A percentile compares a stretch with the other conserved stretches of the same genome.
These are phyloP conservation scores for Kuraishia cidri DNA, from an alignment of 805 yeast species.

Conservation along the genomic window DNA sequence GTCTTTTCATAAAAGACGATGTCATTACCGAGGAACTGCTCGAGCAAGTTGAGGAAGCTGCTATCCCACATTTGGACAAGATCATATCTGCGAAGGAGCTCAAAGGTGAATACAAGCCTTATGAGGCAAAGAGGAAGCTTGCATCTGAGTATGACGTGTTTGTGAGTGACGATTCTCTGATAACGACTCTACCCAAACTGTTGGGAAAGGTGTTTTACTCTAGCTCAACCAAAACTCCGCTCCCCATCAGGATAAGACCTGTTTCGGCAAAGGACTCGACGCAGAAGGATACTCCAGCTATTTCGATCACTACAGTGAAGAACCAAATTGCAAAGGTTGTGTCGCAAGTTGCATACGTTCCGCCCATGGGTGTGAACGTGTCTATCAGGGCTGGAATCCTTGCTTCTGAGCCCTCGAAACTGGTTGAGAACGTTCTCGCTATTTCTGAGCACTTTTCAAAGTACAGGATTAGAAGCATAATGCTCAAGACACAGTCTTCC, in stretches of 20 bases:
- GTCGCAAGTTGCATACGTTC: slow-evolving; percentile 47
- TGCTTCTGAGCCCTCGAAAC: slow-evolving; percentile 32
- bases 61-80: slow-evolving; percentile 35
- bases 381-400: slow-evolving; percentile 58
- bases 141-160: slow-evolving; percentile 63
- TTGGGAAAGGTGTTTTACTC: slow-evolving; percentile 75
- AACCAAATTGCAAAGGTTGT: slow-evolving; percentile 53
- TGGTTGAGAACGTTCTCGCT: slow-evolving; percentile 52
- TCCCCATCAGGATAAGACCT: slow-evolving; percentile 44
- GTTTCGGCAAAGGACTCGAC: slow-evolving; percentile 9
- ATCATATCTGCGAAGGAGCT: slow-evolving; percentile 68
- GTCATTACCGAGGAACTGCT: slow-evolving; percentile 33
- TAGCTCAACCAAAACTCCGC: slow-evolving; percentile 50
- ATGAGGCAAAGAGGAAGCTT: slow-evolving; percentile 77
- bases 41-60: slow-evolving; percentile 34
- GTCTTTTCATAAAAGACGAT: slow-evolving; percentile 63
- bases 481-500: slow-evolving; percentile 59
- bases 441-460: slow-evolving; percentile 39
- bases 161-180: slow-evolving; percentile 75
- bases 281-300: slow-evolving; percentile 27
- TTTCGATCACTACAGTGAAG: slow-evolving; percentile 40
- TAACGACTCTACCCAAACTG: slow-evolving; percentile 72
- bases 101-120: slow-evolving; percentile 81
- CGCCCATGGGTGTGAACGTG: slow-evolving; percentile 69
- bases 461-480: slow-evolving; percentile 44